These are phyloP conservation scores for Phytopythium cucurbitacearum DNA, from an alignment of 352 stramenopile species.

Conservation along the genomic window DNA sequence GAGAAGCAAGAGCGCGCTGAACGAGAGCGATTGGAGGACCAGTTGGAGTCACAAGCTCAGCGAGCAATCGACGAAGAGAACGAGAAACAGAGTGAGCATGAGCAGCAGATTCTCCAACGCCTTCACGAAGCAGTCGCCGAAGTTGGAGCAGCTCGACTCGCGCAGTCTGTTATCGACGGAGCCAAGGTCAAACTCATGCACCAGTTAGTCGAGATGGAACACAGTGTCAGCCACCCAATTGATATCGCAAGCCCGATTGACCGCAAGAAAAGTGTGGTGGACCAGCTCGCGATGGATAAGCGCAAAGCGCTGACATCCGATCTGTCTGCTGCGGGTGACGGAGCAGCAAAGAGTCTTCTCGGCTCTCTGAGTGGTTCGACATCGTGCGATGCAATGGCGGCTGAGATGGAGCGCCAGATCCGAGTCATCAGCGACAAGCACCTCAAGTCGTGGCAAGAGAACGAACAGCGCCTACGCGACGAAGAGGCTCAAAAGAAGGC, in stretches of 20 bases:
- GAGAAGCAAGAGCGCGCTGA: slow-evolving; percentile 16
- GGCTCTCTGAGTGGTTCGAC: too few species aligned
- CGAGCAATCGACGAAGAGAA: slow-evolving; percentile 13
- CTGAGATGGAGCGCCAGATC: slow-evolving; percentile 29
- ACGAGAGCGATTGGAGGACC: slow-evolving; percentile 16
- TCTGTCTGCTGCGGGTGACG: too few species aligned
- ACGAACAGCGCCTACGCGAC: slow-evolving; percentile 16
- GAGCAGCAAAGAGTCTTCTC: too few species aligned
- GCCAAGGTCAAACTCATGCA: too few species aligned
- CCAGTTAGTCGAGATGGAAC: too few species aligned
- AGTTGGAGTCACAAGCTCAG: slow-evolving; percentile 17
- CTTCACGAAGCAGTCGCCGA: slow-evolving; percentile 13
- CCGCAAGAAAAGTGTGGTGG: too few species aligned
- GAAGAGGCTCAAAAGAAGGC: slow-evolving; percentile 14
- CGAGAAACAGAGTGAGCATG: slow-evolving; percentile 17
- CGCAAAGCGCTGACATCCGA: too few species aligned
- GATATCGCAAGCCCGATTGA: too few species aligned
- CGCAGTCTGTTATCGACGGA: too few species aligned
- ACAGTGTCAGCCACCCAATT: too few species aligned
- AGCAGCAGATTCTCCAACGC: slow-evolving; percentile 3
- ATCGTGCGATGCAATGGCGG: slow-evolving; percentile 12
- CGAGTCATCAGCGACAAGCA: slow-evolving; percentile 22
- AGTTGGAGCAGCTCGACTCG: background rate
- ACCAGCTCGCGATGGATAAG: too few species aligned
- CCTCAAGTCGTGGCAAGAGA: slow-evolving; percentile 16